A percentile compares a stretch with the other conserved stretches of the same genome.
These are phyloP conservation scores for Hymenochaete sp. DNA, from an alignment of 1,284 basidiomycete species.

Conservation along the genomic window DNA sequence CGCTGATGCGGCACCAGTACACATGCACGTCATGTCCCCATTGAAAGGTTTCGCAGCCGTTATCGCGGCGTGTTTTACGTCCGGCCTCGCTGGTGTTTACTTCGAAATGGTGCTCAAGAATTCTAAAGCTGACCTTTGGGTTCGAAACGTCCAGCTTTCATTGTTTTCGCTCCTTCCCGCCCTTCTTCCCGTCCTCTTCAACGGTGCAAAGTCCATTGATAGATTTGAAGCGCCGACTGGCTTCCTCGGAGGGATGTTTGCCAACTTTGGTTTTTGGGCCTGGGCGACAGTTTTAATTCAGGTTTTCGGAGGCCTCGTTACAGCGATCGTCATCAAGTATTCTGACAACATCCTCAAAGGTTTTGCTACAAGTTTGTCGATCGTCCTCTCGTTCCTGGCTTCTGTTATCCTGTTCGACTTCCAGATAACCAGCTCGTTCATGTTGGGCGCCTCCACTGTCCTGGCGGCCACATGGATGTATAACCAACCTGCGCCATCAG, in stretches of 20 bases:
- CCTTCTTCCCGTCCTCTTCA: slow-evolving; percentile 71
- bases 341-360: slow-evolving; percentile 88
- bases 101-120: slow-evolving; percentile 97
- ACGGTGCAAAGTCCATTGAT: slow-evolving; percentile 28
- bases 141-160: slow-evolving; percentile 93
- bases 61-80: slow-evolving; percentile 87
- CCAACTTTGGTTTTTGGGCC: slow-evolving; percentile 82
- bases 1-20: slow-evolving; percentile 29
- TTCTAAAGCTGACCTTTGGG: slow-evolving; percentile 85
- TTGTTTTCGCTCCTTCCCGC: slow-evolving; percentile 91
- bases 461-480: slow-evolving; percentile 86
- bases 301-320: slow-evolving; percentile 84
- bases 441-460: slow-evolving; percentile 76
- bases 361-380: slow-evolving; percentile 88
- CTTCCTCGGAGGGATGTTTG: slow-evolving; percentile 44
- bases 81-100: slow-evolving; percentile 96
- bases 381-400: slow-evolving; percentile 88
- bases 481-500: slow-evolving; percentile 57
- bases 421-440: slow-evolving; percentile 76
- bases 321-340: slow-evolving; percentile 82
- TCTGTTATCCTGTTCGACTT: slow-evolving; percentile 85
- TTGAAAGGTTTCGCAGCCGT: slow-evolving; percentile 85
- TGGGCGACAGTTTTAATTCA: slow-evolving; percentile 87
- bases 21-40: slow-evolving; percentile 58
- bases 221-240: slow-evolving; percentile 9